Evolutionary conservation across 495 filamentous ascomycete species (phyloP).

Genomic region (Terfezia claveryi): DNA sequence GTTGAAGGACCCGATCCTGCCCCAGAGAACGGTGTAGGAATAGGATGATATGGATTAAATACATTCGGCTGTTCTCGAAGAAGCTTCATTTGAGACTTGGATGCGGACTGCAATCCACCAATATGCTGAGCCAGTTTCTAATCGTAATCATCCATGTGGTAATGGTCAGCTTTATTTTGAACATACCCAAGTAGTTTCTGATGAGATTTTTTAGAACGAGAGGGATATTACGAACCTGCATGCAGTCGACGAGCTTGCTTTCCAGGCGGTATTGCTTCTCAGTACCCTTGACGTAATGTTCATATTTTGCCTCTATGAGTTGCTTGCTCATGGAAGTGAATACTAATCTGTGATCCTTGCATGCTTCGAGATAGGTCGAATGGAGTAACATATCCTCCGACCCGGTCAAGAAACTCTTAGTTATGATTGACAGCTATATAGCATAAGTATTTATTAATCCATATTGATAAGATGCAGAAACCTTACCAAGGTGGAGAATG

Average conservation of each 20-base stretch:
- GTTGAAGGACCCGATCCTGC: constrained; percentile 40
- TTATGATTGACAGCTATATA: constrained; percentile 45
- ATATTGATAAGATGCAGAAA: not conserved
- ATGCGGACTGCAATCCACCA: constrained; percentile 75
- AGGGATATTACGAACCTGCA: constrained; percentile 29
- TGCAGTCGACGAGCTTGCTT: constrained; percentile 55
- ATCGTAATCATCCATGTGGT: not conserved
- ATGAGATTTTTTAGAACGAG: no score
- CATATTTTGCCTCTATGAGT: constrained; percentile 68
- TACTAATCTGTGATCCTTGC: constrained; percentile 43
- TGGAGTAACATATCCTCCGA: constrained; percentile 54
- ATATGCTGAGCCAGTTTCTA: constrained; percentile 62
- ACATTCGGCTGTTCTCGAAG: constrained; percentile 19
- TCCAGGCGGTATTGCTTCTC: constrained; percentile 67
- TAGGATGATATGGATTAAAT: constrained; percentile 20
- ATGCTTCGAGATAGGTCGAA: constrained; percentile 38
- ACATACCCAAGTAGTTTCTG: no score
- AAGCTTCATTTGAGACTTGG: constrained; percentile 68
- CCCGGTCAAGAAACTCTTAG: constrained; percentile 64
- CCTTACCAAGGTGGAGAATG: constrained; percentile 44
- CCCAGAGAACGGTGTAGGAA: constrained; percentile 1
- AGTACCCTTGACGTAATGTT: constrained; percentile 66
- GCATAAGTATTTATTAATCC: constrained; percentile 1
- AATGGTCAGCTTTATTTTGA: no score
- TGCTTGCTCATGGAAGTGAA: constrained; percentile 56